phyloP scores from a whole-genome alignment of 2,329 filamentous ascomycete genomes.

The Monosporascus sp. region DNA sequence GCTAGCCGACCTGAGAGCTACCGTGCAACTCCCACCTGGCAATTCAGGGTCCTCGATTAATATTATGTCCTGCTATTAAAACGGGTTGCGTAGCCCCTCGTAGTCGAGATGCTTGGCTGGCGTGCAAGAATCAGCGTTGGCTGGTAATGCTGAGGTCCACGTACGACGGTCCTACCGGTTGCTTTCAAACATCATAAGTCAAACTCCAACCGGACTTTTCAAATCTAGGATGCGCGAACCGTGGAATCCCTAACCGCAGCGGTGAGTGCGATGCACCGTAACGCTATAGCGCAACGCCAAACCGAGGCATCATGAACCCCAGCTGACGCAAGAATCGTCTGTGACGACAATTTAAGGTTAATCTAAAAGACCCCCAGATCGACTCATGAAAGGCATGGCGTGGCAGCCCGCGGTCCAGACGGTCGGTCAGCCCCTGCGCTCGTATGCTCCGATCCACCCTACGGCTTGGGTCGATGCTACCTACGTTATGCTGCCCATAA shows the following conservation, averaged over 20 bases:
- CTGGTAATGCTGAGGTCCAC: no score
- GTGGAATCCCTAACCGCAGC: no score
- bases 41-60: not conserved
- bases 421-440: conserved; percentile 6
- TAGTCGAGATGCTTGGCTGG: not conserved
- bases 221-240: no score
- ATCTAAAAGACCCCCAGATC: conserved; percentile 23
- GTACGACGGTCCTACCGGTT: no score
- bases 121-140: no score
- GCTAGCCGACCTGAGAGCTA: not conserved
- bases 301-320: not conserved
- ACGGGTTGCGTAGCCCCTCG: not conserved
- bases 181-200: no score
- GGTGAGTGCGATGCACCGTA: no score
- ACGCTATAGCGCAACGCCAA: not conserved
- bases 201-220: no score
- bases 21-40: not conserved
- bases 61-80: not conserved
- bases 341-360: conserved; percentile 29
- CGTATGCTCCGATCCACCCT: conserved; percentile 13
- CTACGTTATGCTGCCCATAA: conserved; percentile 4
- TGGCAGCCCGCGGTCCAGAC: conserved; percentile 6
- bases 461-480: conserved; percentile 13
- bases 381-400: conserved; percentile 30
- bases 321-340: not conserved